Evolutionary conservation across 805 yeast species (phyloP).

Genomic region (Spathaspora boniae): DNA sequence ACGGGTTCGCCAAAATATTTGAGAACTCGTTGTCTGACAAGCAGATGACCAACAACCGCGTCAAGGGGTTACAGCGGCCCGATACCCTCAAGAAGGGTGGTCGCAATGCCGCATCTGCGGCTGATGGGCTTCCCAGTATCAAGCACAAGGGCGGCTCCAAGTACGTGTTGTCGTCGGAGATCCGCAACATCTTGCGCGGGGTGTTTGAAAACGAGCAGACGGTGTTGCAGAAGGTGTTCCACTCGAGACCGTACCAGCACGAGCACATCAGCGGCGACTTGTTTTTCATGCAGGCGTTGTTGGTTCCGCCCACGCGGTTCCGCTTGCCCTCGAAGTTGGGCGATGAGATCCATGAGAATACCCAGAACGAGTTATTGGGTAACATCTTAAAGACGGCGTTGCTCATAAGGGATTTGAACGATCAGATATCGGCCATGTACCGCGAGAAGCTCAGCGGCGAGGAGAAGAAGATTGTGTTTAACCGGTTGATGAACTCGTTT

Average conservation of each 20-base stretch:
- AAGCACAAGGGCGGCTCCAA: conserved; percentile 68
- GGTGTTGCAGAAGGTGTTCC: conserved; percentile 71
- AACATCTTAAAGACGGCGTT: conserved; percentile 77
- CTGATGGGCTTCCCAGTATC: conserved; percentile 42
- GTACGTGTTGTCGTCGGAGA: conserved; percentile 84
- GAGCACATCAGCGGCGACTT: conserved; percentile 63
- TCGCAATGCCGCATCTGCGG: conserved; percentile 10
- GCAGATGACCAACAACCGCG: conserved; percentile 75
- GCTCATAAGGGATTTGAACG: conserved; percentile 84
- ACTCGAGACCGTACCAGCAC: conserved; percentile 64
- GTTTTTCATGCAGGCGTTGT: conserved; percentile 83
- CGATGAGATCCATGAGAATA: conserved; percentile 91
- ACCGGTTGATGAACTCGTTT: conserved; percentile 91
- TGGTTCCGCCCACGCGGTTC: conserved; percentile 96
- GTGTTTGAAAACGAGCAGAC: conserved; percentile 73
- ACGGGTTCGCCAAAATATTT: conserved; percentile 88
- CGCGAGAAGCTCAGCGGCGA: conserved; percentile 46
- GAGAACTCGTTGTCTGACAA: conserved; percentile 83
- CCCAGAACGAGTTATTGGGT: conserved; percentile 85
- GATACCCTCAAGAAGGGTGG: conserved; percentile 53
- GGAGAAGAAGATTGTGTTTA: conserved; percentile 74
- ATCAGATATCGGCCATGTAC: conserved; percentile 61
- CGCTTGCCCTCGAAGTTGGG: conserved; percentile 96
- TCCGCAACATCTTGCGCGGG: conserved; percentile 69
- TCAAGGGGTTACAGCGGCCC: conserved; percentile 72